A percentile compares a stretch with the other conserved stretches of the same genome.
phyloP scores from a whole-genome alignment of 1,284 basidiomycete species.

The Rhodotorula glutinis region DNA sequence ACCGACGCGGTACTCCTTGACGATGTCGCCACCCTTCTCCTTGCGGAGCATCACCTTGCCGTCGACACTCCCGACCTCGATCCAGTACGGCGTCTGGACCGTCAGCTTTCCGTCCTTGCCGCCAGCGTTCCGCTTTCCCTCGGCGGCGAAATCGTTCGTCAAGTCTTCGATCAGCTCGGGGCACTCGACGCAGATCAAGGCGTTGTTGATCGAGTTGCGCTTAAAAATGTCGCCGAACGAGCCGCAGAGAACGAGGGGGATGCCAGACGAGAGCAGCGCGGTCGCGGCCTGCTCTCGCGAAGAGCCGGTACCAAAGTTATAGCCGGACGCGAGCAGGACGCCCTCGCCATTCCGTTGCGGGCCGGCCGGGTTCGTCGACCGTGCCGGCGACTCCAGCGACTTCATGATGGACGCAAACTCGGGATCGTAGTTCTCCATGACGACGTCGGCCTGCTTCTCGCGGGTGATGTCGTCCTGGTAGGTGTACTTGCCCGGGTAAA shows the following conservation, averaged over 20 bases:
- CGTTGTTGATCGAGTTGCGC: slow-evolving; percentile 98
- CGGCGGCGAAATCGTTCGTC: slow-evolving; percentile 68
- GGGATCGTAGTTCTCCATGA: slow-evolving; percentile 98
- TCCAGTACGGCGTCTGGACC: slow-evolving; percentile 64
- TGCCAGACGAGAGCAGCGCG: slow-evolving; percentile 87
- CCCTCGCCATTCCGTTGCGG: slow-evolving; percentile 53
- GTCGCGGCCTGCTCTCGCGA: slow-evolving; percentile 99
- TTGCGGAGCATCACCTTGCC: slow-evolving; percentile 58
- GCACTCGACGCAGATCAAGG: slow-evolving; percentile 88
- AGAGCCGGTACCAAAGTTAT: slow-evolving; percentile 98
- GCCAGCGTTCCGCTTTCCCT: slow-evolving; percentile 70
- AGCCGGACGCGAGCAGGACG: slow-evolving; percentile 83
- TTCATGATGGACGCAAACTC: slow-evolving; percentile 73
- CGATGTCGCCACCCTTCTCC: slow-evolving; percentile 53
- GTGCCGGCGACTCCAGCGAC: slow-evolving; percentile 52
- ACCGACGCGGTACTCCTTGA: slow-evolving; percentile 64
- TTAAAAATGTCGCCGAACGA: slow-evolving; percentile 99
- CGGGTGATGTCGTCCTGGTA: slow-evolving; percentile 99
- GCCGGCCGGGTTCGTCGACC: slow-evolving; percentile 11
- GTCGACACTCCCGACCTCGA: slow-evolving; percentile 67
- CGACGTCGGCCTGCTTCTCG: slow-evolving; percentile 88
- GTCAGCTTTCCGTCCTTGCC: slow-evolving; percentile 75
- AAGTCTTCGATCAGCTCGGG: slow-evolving; percentile 84
- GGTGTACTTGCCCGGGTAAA: slow-evolving; percentile 99
- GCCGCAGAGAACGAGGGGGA: slow-evolving; percentile 90